Evolutionary conservation across 495 filamentous ascomycete species (phyloP).

Genomic region (Penicillium nucicola): DNA sequence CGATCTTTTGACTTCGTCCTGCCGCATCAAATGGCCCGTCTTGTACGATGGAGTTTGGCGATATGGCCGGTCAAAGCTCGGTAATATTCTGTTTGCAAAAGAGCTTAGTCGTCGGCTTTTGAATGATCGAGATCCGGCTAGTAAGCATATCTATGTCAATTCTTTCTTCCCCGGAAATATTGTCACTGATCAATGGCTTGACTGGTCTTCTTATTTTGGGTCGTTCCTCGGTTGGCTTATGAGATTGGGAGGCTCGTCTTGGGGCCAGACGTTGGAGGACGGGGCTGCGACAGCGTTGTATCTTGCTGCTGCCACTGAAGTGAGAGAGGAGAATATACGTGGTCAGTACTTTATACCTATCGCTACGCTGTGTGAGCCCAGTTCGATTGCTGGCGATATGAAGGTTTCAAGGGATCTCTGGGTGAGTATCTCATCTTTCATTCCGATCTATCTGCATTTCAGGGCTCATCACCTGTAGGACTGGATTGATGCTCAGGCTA

Average conservation of each 20-base stretch:
- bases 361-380: constrained; percentile 20
- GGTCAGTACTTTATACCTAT: constrained; percentile 37
- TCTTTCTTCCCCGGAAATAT: constrained; percentile 41
- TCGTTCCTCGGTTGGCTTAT: constrained; percentile 6
- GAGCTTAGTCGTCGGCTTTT: constrained; percentile 28
- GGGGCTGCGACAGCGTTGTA: constrained; percentile 39
- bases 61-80: constrained; percentile 42
- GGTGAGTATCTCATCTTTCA: constrained; percentile 12
- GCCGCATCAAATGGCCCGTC: constrained; percentile 9
- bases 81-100: constrained; percentile 40
- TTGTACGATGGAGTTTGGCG: constrained; percentile 25
- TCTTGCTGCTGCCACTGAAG: constrained; percentile 23
- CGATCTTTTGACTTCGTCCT: constrained; percentile 20
- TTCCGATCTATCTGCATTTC: background rate
- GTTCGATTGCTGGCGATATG: constrained; percentile 19
- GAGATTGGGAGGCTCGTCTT: background rate
- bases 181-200: constrained; percentile 31
- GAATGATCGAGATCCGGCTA: constrained; percentile 9
- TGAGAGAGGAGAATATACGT: constrained; percentile 12
- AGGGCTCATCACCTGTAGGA: constrained; percentile 6
- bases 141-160: constrained; percentile 33
- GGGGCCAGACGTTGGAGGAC: constrained; percentile 31
- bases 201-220: constrained; percentile 32
- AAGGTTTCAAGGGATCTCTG: constrained; percentile 27
- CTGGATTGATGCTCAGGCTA: constrained; percentile 19